Base-by-base conservation (phyloP, 805 yeast genomes). In the Saccharomycopsis sp. region DNA sequence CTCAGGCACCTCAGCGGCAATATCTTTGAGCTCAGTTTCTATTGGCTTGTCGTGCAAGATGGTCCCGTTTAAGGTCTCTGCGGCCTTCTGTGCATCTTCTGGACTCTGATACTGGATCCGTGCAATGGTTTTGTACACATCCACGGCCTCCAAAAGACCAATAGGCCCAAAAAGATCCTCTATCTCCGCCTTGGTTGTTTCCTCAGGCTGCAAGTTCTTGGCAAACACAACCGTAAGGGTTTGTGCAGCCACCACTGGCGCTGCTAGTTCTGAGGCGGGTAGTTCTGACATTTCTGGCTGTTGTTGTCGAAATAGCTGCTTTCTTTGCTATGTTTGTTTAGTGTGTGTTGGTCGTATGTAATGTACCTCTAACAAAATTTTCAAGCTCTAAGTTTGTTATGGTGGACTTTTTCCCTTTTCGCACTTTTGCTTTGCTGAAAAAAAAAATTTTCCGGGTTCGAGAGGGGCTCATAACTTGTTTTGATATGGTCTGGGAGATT, bases 71-170 rank as follows among this genome's bases (percentile, higher is more conserved):
- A 87, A 83, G 66, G 83, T 82, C 53, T 80, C 85, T 65, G 92
- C 78, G n/a, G 96, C 97, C 68, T 76, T 73, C 66, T 79, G 72
- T 62, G 92, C 97, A 58, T 80, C 77, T 53, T 84, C 94, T 59
- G 84, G 79, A 59, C 77, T 80, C 69, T 83, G 90, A 67, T 83
- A 94, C 70, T 91, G 96, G 60, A 92, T 87, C 70, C 89, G 91
- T 24, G 95, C 97, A 68, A 84, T 88, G 50, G 97, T 97, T 66
- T 87, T 85, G 79, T 85, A 78, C 64, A 87, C 72, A 69, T 83
- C 83, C 55, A 85, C 82, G 67, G 85, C 90, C 61, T 78, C 75
- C 65, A 87, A 73, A 53, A 86, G 80, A 64, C 92, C 95, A 61
- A 78, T 78, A 57, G 82, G 79, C 20, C 82, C 70, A 68, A 87